Evolutionary conservation across 805 yeast species (phyloP).

Genomic region (Isabelozyma heimii): DNA sequence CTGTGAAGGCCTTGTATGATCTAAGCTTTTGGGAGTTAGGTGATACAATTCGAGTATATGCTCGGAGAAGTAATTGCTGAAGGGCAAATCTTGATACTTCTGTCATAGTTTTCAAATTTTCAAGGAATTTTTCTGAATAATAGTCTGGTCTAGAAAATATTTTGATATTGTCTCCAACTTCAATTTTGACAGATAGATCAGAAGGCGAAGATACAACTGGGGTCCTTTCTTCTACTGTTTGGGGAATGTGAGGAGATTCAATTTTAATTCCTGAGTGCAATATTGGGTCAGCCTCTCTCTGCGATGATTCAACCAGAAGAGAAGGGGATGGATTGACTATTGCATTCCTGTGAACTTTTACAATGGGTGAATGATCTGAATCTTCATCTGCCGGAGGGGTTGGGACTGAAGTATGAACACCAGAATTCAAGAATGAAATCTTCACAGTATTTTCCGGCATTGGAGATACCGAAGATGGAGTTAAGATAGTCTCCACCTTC

Average conservation of each 20-base stretch:
- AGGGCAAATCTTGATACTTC: constrained; percentile 38
- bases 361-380: neutral
- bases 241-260: neutral
- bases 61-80: constrained; percentile 69
- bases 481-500: neutral
- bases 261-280: neutral
- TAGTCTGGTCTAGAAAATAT: constrained; percentile 14
- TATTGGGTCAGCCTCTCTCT: neutral
- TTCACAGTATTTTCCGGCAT: neutral
- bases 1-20: constrained; percentile 81
- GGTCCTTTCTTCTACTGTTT: neutral
- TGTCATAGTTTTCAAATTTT: constrained; percentile 15
- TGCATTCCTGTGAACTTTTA: no score
- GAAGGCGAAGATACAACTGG: neutral
- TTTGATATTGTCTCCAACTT: constrained; percentile 1
- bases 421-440: neutral
- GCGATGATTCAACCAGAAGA: neutral
- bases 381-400: neutral
- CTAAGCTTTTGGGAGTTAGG: constrained; percentile 65
- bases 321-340: neutral
- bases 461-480: neutral
- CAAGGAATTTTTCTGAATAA: constrained; percentile 18
- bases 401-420: neutral
- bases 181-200: neutral
- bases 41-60: constrained; percentile 75